These are phyloP conservation scores for Meyerozyma smithsonii DNA, from an alignment of 1,139 yeast species.

Conservation along the genomic window DNA sequence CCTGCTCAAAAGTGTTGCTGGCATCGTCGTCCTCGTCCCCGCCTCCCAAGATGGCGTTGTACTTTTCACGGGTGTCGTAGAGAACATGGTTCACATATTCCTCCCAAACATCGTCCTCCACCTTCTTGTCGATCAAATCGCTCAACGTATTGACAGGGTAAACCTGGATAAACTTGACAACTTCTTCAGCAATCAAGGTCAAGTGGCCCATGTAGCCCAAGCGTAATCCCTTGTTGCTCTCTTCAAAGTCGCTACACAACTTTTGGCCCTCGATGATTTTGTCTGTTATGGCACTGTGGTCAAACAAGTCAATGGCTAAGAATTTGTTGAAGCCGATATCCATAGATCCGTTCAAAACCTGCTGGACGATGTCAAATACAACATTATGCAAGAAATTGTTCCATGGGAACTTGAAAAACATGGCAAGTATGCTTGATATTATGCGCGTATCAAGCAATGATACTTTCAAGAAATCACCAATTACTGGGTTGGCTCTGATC, in stretches of 20 bases:
- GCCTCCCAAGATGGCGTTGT: slow-evolving; percentile 93
- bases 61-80: slow-evolving; percentile 87
- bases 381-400: slow-evolving; percentile 95
- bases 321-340: slow-evolving; percentile 79
- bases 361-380: slow-evolving; percentile 96
- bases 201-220: slow-evolving; percentile 97
- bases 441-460: slow-evolving; percentile 80
- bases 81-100: slow-evolving; percentile 78
- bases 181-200: slow-evolving; percentile 93
- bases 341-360: slow-evolving; percentile 91
- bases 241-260: slow-evolving; percentile 64
- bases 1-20: slow-evolving; percentile 1
- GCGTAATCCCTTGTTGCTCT: slow-evolving; percentile 29
- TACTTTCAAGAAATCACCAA: slow-evolving; percentile 86
- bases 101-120: slow-evolving; percentile 69
- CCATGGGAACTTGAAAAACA: slow-evolving; percentile 96
- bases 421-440: slow-evolving; percentile 66
- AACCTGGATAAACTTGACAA: slow-evolving; percentile 83
- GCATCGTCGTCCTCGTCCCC: slow-evolving; percentile 15
- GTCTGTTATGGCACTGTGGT: slow-evolving; percentile 70
- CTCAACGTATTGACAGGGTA: slow-evolving; percentile 62
- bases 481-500: slow-evolving; percentile 68
- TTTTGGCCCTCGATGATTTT: slow-evolving; percentile 59
- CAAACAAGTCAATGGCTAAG: slow-evolving; percentile 81
- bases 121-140: slow-evolving; percentile 53